These are phyloP conservation scores for Solanum appendiculatum DNA, from an alignment of 257 asterid genomes.

Conservation along the genomic window DNA sequence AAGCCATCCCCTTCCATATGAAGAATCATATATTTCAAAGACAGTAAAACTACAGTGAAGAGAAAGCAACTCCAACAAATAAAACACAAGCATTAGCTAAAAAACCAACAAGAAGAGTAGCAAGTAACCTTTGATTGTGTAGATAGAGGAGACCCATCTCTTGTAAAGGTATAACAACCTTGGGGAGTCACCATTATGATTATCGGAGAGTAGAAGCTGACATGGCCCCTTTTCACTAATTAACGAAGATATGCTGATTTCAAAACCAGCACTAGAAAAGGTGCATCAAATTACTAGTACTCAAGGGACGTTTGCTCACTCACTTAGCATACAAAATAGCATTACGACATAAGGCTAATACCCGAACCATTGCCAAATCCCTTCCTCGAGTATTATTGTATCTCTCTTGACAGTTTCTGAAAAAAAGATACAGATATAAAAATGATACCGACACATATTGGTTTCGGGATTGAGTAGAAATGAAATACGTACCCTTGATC, in stretches of 20 bases:
- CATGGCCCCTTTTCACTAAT: conserved; percentile 39
- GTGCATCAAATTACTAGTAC: background rate
- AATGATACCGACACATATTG: background rate
- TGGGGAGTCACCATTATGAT: conserved; percentile 69
- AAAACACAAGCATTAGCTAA: background rate
- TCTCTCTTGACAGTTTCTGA: conserved; percentile 66
- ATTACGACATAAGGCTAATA: conserved; percentile 57
- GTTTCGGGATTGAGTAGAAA: too few species aligned
- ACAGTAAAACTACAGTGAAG: background rate
- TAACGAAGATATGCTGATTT: conserved; percentile 4
- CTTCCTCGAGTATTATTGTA: conserved; percentile 68
- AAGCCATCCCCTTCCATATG: conserved; percentile 37
- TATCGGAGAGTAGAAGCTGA: conserved; percentile 62
- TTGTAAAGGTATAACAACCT: conserved; percentile 73
- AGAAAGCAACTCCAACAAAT: background rate
- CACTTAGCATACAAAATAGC: conserved; percentile 69
- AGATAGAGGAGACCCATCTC: conserved; percentile 83
- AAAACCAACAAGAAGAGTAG: background rate
- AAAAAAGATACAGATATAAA: background rate
- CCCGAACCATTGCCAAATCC: conserved; percentile 81
- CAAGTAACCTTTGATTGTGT: conserved; percentile 47
- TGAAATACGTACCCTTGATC: conserved; percentile 37
- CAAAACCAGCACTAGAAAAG: background rate
- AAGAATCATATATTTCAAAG: background rate
- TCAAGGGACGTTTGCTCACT: conserved; percentile 30